Evolutionary conservation across 352 stramenopile species (phyloP).

Genomic region (Globisporangium recalcitrans): DNA sequence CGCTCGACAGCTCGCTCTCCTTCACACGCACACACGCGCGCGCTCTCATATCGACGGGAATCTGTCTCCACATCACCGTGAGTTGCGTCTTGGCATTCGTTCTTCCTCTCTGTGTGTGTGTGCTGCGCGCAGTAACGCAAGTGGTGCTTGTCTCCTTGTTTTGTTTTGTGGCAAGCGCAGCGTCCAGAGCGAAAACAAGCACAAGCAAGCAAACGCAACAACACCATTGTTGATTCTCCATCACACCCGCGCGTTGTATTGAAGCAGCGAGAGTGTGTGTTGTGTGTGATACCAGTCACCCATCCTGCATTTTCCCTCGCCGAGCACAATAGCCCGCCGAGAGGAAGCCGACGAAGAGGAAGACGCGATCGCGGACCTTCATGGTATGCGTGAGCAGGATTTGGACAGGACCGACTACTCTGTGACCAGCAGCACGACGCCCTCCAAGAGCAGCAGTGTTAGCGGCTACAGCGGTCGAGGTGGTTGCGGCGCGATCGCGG

Average conservation of each 20-base stretch:
- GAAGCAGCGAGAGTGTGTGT: background rate
- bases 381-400: slow-evolving; percentile 39
- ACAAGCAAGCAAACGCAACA: background rate
- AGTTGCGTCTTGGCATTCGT: background rate
- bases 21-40: background rate
- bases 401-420: slow-evolving; percentile 23
- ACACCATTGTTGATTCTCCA: background rate
- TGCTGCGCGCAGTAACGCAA: slow-evolving; percentile 3
- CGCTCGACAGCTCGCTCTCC: background rate
- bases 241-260: background rate
- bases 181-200: background rate
- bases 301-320: background rate
- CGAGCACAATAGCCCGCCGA: slow-evolving; percentile 1
- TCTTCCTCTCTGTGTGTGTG: background rate
- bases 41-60: background rate
- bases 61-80: background rate
- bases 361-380: slow-evolving; percentile 20
- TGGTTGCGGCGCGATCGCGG: slow-evolving; percentile 18
- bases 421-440: slow-evolving; percentile 5
- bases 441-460: slow-evolving; percentile 13
- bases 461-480: background rate
- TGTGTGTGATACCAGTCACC: background rate
- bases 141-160: too few relatives aligned
- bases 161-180: slow-evolving; percentile 5
- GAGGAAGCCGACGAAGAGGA: background rate